These are phyloP conservation scores for Atkinsonella hypoxylon DNA, from an alignment of 2,329 filamentous ascomycete species.

Conservation along the genomic window DNA sequence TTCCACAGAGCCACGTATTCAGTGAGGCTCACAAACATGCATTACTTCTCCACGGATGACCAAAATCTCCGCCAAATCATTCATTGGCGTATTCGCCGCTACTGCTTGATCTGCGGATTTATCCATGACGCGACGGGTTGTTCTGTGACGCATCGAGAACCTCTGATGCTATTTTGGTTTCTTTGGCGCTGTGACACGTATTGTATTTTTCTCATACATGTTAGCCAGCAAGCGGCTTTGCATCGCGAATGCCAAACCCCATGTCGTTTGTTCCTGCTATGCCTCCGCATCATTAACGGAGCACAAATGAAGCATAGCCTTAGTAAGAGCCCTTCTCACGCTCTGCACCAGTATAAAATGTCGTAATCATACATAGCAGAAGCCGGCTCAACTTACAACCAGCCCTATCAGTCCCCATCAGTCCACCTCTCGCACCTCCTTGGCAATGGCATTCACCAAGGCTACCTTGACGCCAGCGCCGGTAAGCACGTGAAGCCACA, in stretches of 20 bases:
- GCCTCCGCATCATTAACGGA: not conserved
- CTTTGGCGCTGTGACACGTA: not conserved
- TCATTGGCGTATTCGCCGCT: too few species aligned
- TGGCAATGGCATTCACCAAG: slow-evolving; percentile 54
- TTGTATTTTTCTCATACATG: not conserved
- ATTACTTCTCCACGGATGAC: too few species aligned
- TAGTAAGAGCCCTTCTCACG: not conserved
- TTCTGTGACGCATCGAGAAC: not conserved
- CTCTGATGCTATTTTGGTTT: not conserved
- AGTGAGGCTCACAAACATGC: too few species aligned
- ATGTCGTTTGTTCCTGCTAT: not conserved
- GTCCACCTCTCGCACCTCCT: slow-evolving; percentile 33
- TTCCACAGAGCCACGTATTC: too few species aligned
- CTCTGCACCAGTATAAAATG: too few species aligned
- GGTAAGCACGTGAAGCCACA: slow-evolving; percentile 92
- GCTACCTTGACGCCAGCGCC: slow-evolving; percentile 79
- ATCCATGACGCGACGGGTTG: not conserved
- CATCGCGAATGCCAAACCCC: not conserved
- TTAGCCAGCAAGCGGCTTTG: not conserved
- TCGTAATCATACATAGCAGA: too few species aligned
- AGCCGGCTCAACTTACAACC: too few species aligned
- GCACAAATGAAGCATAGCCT: not conserved
- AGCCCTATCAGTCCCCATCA: slow-evolving; percentile 7
- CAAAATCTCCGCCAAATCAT: too few species aligned
- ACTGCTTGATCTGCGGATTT: not conserved